Evolutionary conservation across 2,329 filamentous ascomycete genomes (phyloP).

Genomic region (Pezicula radicicola): DNA sequence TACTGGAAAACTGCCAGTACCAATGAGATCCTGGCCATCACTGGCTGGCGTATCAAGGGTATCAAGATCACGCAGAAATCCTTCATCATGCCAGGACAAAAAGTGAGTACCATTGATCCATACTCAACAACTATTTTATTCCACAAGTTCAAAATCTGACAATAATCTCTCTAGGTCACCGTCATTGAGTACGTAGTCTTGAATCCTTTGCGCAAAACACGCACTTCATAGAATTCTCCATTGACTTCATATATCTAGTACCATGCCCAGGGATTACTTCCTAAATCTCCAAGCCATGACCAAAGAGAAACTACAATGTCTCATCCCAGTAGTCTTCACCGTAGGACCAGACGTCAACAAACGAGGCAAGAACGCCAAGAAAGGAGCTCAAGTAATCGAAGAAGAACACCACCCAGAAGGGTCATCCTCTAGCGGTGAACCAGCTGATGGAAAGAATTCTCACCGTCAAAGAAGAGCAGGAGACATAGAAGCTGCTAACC

Average conservation of each 20-base stretch:
- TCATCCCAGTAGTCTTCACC: conserved; percentile 80
- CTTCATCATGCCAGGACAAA: conserved; percentile 68
- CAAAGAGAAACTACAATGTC: conserved; percentile 80
- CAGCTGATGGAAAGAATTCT: conserved; percentile 20
- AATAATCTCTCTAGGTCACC: conserved; percentile 17
- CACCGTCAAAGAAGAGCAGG: conserved; percentile 13
- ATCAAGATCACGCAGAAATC: conserved; percentile 78
- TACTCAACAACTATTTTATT: background rate
- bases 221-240: conserved; percentile 25
- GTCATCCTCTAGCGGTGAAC: too few species aligned
- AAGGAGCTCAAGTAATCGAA: background rate
- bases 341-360: conserved; percentile 74
- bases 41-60: conserved; percentile 71
- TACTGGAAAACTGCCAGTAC: conserved; percentile 66
- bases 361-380: conserved; percentile 34
- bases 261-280: conserved; percentile 77
- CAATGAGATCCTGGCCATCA: conserved; percentile 85
- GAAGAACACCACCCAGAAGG: background rate
- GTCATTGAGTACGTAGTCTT: conserved; percentile 11
- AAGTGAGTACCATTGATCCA: conserved; percentile 35
- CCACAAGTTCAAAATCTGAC: background rate
- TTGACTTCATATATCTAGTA: conserved; percentile 32
- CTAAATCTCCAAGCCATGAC: conserved; percentile 88
- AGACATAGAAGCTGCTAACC: conserved; percentile 12
- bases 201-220: conserved; percentile 19